phyloP scores from a whole-genome alignment of 139 green algal species.

The Edaphochlamys debaryana region DNA sequence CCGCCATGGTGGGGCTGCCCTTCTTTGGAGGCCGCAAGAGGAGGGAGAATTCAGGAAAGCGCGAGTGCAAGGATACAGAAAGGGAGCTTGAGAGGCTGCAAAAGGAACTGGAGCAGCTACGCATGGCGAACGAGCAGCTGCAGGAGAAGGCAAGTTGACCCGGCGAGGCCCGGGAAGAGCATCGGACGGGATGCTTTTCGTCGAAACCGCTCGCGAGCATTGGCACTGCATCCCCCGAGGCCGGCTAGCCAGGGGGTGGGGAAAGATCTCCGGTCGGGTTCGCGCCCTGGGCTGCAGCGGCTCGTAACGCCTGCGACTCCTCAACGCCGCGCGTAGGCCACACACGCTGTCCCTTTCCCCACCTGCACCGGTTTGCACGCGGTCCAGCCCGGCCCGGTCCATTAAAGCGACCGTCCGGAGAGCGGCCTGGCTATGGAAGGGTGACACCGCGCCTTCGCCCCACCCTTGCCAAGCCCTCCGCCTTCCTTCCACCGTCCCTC shows the following conservation, averaged over 20 bases:
- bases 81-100: not conserved
- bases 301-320: not conserved
- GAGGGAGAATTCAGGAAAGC: too few relatives aligned
- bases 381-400: too few relatives aligned
- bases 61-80: not conserved
- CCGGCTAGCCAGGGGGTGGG: not conserved
- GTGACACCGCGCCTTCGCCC: not conserved
- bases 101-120: conserved; percentile 12
- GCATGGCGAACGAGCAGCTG: conserved; percentile 22
- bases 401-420: not conserved
- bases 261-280: too few relatives aligned
- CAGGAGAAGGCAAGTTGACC: conserved; percentile 27
- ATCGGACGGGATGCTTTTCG: not conserved
- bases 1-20: not conserved
- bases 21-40: not conserved
- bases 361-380: not conserved
- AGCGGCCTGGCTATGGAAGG: not conserved
- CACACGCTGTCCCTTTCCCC: not conserved
- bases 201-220: not conserved
- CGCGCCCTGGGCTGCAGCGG: too few relatives aligned
- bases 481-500: not conserved
- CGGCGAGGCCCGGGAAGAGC: not conserved
- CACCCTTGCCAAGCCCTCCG: not conserved
- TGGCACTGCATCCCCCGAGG: not conserved
- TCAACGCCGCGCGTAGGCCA: not conserved